Evolutionary conservation across 140 eudicot genomes (phyloP).

Genomic region (Stevia rebaudiana): DNA sequence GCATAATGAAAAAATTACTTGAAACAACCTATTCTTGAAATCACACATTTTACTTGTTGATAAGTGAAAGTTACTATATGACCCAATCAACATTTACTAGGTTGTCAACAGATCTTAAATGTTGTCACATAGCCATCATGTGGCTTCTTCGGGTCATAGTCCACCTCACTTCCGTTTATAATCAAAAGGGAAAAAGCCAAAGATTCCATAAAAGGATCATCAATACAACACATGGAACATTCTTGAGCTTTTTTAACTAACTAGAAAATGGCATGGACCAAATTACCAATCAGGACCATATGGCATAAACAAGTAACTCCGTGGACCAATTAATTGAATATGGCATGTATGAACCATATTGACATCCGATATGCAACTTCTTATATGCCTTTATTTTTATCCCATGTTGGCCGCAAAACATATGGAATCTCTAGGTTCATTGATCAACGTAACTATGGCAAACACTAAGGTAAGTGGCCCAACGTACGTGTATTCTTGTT

Average conservation of each 20-base stretch:
- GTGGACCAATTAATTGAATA: background rate
- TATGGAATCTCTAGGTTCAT: too few species aligned
- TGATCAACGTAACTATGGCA: too few species aligned
- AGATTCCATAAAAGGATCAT: background rate
- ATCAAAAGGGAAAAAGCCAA: background rate
- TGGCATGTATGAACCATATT: background rate
- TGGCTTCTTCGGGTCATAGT: background rate
- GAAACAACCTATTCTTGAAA: background rate
- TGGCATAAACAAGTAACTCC: background rate
- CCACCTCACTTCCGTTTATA: background rate
- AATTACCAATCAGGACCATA: background rate
- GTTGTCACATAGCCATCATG: background rate
- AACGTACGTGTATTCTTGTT: too few species aligned
- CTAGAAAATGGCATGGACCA: background rate
- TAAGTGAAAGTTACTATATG: background rate
- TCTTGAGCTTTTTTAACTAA: background rate
- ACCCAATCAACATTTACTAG: conserved; percentile 2
- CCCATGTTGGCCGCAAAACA: too few species aligned
- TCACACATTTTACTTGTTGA: background rate
- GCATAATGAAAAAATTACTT: background rate
- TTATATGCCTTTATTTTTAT: too few species aligned
- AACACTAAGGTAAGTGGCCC: too few species aligned
- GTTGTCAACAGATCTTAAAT: conserved; percentile 6
- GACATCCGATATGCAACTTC: background rate
- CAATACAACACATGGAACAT: background rate